A percentile compares a stretch with the other conserved stretches of the same genome.
phyloP scores from a whole-genome alignment of 2,329 filamentous ascomycete genomes.

The Leptographium wingfieldii region DNA sequence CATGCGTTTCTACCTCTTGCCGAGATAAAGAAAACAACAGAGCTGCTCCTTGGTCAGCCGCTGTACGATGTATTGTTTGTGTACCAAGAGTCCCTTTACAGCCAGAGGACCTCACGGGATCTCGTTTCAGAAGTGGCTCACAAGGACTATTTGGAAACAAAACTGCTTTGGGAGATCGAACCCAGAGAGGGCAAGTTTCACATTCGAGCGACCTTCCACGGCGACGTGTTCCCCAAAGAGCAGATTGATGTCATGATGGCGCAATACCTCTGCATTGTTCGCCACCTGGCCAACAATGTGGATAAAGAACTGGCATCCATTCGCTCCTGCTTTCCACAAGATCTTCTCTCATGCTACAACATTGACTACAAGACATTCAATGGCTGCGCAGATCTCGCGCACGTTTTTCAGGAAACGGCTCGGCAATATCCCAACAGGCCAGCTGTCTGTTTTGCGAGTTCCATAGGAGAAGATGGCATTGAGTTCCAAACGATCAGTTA shows the following conservation, averaged over 20 bases:
- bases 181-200: conserved; percentile 34
- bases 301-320: conserved; percentile 16
- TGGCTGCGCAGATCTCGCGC: conserved; percentile 31
- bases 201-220: conserved; percentile 34
- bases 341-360: conserved; percentile 38
- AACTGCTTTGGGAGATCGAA: conserved; percentile 63
- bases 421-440: conserved; percentile 32
- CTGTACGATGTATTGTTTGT: conserved; percentile 72
- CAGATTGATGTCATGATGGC: conserved; percentile 44
- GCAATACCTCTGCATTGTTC: conserved; percentile 46
- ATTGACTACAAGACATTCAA: conserved; percentile 19
- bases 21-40: conserved; percentile 53
- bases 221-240: conserved; percentile 33
- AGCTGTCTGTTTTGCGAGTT: conserved; percentile 52
- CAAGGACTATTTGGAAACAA: conserved; percentile 63
- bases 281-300: conserved; percentile 16
- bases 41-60: conserved; percentile 37
- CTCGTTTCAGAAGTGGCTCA: conserved; percentile 44
- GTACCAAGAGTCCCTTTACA: conserved; percentile 64
- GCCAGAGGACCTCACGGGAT: conserved; percentile 11
- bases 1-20: conserved; percentile 51
- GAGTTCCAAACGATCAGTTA: conserved; percentile 45
- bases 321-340: conserved; percentile 15
- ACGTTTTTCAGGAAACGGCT: conserved; percentile 42
- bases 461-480: conserved; percentile 25